Evolutionary conservation across 2,329 filamentous ascomycete genomes (phyloP).

Genomic region (Fusarium siculi): DNA sequence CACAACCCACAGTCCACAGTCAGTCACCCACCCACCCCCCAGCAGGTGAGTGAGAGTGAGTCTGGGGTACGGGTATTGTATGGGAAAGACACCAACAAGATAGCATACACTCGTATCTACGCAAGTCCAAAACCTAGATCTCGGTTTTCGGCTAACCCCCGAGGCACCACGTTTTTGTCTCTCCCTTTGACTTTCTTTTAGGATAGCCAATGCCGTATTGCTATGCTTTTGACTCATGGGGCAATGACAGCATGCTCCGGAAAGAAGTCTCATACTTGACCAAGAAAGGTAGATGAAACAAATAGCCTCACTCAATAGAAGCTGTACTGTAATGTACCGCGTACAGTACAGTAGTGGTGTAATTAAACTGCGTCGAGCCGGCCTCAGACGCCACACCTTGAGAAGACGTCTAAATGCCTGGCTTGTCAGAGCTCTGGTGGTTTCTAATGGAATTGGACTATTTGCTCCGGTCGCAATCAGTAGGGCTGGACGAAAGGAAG

Average conservation of each 20-base stretch:
- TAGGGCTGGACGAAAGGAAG: constrained; percentile 3
- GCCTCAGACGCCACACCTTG: background rate
- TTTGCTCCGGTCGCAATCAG: constrained; percentile 13
- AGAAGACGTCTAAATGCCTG: background rate
- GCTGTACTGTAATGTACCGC: background rate
- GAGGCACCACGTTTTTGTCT: constrained; percentile 15
- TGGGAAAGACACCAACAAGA: background rate
- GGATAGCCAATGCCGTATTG: background rate
- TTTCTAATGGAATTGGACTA: constrained; percentile 5
- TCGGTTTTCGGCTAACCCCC: constrained; percentile 40
- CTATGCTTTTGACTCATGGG: constrained; percentile 13
- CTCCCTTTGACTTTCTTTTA: background rate
- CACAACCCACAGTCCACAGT: constrained; percentile 13
- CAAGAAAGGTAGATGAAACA: background rate
- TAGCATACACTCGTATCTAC: background rate
- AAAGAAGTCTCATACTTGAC: background rate
- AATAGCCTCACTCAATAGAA: background rate
- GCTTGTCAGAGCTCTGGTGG: background rate
- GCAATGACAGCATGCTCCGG: background rate
- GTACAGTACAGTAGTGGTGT: background rate
- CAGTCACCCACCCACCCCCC: constrained; percentile 7
- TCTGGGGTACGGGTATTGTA: constrained; percentile 33
- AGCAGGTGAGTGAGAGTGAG: constrained; percentile 13
- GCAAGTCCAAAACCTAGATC: background rate
- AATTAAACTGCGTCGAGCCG: background rate